Evolutionary conservation across 2,329 filamentous ascomycete species (phyloP).

Genomic region (Cercospora sesami): DNA sequence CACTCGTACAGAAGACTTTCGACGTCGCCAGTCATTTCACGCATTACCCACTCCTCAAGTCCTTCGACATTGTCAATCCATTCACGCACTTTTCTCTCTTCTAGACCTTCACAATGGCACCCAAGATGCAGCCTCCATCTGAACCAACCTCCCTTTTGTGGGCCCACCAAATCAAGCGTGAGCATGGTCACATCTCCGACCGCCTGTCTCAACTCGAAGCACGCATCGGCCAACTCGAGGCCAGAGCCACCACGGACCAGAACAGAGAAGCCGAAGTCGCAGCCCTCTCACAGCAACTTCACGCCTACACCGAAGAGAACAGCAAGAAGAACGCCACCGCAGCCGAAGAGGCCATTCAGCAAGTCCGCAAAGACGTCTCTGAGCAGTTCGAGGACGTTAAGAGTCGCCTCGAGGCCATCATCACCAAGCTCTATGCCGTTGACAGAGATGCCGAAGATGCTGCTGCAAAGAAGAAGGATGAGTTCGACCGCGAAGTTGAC

Average conservation of each 20-base stretch:
- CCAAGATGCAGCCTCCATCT: conserved; percentile 21
- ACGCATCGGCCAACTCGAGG: conserved; percentile 20
- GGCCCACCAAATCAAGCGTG: conserved; percentile 44
- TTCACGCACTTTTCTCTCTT: neutral
- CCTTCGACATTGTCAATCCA: neutral
- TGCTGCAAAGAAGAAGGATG: conserved; percentile 22
- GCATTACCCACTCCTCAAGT: neutral
- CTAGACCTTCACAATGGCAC: conserved; percentile 14
- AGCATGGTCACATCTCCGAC: conserved; percentile 40
- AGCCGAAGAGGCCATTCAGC: conserved; percentile 10
- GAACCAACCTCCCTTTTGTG: conserved; percentile 41
- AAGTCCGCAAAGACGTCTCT: conserved; percentile 21
- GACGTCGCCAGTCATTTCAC: neutral
- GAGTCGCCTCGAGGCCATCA: conserved; percentile 23
- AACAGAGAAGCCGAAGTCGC: conserved; percentile 17
- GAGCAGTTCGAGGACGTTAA: conserved; percentile 17
- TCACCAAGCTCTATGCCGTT: conserved; percentile 22
- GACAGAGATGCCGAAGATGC: conserved; percentile 17
- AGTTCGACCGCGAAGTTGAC: conserved; percentile 27
- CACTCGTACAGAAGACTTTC: neutral
- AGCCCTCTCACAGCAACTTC: conserved; percentile 23
- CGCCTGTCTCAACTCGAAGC: conserved; percentile 42
- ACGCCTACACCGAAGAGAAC: conserved; percentile 12
- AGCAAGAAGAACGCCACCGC: conserved; percentile 6
- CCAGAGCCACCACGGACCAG: conserved; percentile 6